phyloP scores from a whole-genome alignment of 805 yeast species.

The Monosporozyma servazzii region DNA sequence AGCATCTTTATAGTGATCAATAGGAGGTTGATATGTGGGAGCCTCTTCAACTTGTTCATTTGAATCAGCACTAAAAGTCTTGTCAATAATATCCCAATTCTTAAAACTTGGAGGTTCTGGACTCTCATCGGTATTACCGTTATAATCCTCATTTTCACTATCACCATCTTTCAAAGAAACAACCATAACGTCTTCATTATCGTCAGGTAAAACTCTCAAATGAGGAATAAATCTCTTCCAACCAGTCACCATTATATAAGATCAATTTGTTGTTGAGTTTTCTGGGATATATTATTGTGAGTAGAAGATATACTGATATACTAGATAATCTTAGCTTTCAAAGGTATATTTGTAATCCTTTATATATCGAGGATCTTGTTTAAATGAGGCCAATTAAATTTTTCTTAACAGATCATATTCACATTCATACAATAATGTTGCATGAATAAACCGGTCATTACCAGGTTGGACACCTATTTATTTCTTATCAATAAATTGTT shows the following conservation, averaged over 20 bases:
- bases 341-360: neutral
- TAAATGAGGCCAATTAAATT: too few species aligned
- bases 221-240: conserved; percentile 22
- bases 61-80: neutral
- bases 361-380: neutral
- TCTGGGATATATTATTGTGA: neutral
- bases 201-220: conserved; percentile 17
- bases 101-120: neutral
- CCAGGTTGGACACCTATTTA: neutral
- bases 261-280: neutral
- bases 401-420: neutral
- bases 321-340: too few species aligned
- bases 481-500: neutral
- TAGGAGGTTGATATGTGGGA: neutral
- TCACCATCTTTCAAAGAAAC: neutral
- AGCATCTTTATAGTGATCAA: neutral
- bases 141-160: too few species aligned
- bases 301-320: neutral
- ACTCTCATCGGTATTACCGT: neutral
- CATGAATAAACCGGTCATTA: neutral
- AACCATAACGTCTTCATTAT: neutral
- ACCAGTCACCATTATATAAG: neutral
- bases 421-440: neutral
- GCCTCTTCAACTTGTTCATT: neutral
- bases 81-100: neutral